A percentile compares a stretch with the other conserved stretches of the same genome.
These are phyloP conservation scores for Trypanosoma grayi DNA, from an alignment of 208 protist genomes.

Conservation along the genomic window DNA sequence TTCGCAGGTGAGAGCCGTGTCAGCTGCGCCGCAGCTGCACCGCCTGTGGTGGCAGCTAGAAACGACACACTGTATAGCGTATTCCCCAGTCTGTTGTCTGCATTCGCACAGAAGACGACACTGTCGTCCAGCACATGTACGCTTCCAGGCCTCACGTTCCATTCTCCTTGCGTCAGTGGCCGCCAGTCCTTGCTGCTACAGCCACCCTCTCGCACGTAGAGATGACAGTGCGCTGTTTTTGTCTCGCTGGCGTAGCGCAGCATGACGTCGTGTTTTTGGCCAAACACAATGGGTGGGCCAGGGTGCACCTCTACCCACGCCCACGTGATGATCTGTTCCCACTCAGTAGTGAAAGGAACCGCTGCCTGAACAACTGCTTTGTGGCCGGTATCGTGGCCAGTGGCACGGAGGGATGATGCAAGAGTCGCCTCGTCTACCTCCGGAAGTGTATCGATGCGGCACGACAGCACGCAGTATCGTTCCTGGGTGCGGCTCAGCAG, in stretches of 20 bases:
- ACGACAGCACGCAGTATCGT: slow-evolving; percentile 53
- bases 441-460: slow-evolving; percentile 47
- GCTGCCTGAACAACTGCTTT: background rate
- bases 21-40: slow-evolving; percentile 19
- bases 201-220: slow-evolving; percentile 36
- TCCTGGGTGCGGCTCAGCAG: slow-evolving; percentile 72
- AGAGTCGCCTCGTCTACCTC: slow-evolving; percentile 34
- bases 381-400: slow-evolving; percentile 11
- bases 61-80: slow-evolving; percentile 56
- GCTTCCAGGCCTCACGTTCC: slow-evolving; percentile 56
- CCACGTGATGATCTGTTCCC: slow-evolving; percentile 60
- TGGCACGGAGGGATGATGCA: slow-evolving; percentile 9
- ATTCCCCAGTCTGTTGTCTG: slow-evolving; percentile 43
- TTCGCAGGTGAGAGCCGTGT: slow-evolving; percentile 36
- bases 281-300: slow-evolving; percentile 48
- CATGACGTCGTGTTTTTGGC: slow-evolving; percentile 49
- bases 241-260: slow-evolving; percentile 53
- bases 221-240: slow-evolving; percentile 56
- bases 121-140: slow-evolving; percentile 27
- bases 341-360: slow-evolving; percentile 36
- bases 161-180: slow-evolving; percentile 60
- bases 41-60: slow-evolving; percentile 2
- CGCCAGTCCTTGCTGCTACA: slow-evolving; percentile 34
- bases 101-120: slow-evolving; percentile 70
- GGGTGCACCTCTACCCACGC: slow-evolving; percentile 69